Evolutionary conservation across 164 flowering plant species (phyloP).

Genomic region (Vitis rupestris): DNA sequence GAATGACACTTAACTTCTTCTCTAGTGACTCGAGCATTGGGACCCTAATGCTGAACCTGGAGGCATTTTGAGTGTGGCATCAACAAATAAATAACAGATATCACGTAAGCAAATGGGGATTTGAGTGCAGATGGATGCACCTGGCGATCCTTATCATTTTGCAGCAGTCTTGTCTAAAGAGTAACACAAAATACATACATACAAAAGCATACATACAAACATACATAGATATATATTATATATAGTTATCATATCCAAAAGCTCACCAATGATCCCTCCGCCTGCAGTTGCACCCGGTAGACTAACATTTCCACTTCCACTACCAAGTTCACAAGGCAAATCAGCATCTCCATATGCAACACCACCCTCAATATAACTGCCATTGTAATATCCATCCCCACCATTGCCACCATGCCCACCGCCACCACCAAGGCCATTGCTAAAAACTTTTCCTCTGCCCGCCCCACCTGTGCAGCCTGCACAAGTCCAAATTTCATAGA

Average conservation of each 20-base stretch:
- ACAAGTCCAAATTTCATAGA: slow-evolving; percentile 8
- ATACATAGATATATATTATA: too few relatives aligned
- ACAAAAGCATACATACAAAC: too few relatives aligned
- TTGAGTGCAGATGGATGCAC: too few relatives aligned
- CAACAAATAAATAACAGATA: too few relatives aligned
- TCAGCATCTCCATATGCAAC: slow-evolving; percentile 76
- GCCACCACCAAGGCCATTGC: slow-evolving; percentile 77
- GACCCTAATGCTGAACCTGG: too few relatives aligned
- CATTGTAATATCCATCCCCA: slow-evolving; percentile 75
- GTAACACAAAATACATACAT: too few relatives aligned
- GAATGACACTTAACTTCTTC: too few relatives aligned
- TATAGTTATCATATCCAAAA: neutral
- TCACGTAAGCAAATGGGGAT: too few relatives aligned
- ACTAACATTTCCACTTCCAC: slow-evolving; percentile 89
- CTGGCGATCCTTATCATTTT: too few relatives aligned
- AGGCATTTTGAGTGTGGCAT: too few relatives aligned
- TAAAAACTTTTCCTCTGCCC: slow-evolving; percentile 64
- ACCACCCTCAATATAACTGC: slow-evolving; percentile 70
- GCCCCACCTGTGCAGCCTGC: slow-evolving; percentile 89
- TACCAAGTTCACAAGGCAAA: slow-evolving; percentile 97
- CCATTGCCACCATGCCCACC: slow-evolving; percentile 99
- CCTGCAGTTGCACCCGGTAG: slow-evolving; percentile 68
- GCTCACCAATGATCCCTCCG: slow-evolving; percentile 89
- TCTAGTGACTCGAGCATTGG: too few relatives aligned
- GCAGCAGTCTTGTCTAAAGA: too few relatives aligned